phyloP scores from a whole-genome alignment of 345 rosid genomes.

The Mercurialis annua region DNA sequence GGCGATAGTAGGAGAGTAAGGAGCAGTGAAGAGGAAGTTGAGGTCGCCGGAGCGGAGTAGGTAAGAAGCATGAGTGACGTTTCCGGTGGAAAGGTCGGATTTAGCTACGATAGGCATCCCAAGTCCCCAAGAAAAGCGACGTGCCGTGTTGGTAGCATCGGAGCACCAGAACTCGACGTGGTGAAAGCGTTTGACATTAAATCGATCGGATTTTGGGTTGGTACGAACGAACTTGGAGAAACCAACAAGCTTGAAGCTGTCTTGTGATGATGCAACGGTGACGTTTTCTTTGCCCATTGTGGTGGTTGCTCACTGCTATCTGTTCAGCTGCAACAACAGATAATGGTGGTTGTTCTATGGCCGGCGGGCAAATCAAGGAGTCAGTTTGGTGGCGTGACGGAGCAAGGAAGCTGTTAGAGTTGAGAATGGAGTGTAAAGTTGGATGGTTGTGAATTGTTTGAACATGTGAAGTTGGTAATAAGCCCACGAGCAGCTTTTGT shows the following conservation, averaged over 20 bases:
- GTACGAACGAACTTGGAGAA: constrained; percentile 58
- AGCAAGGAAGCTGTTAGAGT: too few relatives aligned
- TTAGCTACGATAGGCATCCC: constrained; percentile 80
- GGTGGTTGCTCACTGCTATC: too few relatives aligned
- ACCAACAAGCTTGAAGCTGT: constrained; percentile 59
- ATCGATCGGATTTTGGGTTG: constrained; percentile 74
- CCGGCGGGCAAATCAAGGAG: too few relatives aligned
- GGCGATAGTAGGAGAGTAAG: constrained; percentile 76
- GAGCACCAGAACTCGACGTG: constrained; percentile 90
- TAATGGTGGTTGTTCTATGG: too few relatives aligned
- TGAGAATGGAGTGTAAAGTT: too few relatives aligned
- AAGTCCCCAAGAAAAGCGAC: constrained; percentile 91
- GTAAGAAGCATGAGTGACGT: constrained; percentile 74
- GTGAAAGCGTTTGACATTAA: constrained; percentile 68
- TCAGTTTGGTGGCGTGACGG: too few relatives aligned
- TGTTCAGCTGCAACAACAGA: too few relatives aligned
- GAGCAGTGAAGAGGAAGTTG: constrained; percentile 74
- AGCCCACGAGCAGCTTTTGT: too few relatives aligned
- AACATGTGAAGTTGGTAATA: too few relatives aligned
- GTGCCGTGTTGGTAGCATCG: constrained; percentile 76
- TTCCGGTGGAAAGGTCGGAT: constrained; percentile 94
- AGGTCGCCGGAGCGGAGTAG: constrained; percentile 80
- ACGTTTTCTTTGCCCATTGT: constrained; percentile 28
- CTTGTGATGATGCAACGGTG: not conserved
- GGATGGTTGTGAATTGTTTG: too few relatives aligned